Evolutionary conservation across 331 rosid genomes (phyloP).

Genomic region (Malus hybrid): DNA sequence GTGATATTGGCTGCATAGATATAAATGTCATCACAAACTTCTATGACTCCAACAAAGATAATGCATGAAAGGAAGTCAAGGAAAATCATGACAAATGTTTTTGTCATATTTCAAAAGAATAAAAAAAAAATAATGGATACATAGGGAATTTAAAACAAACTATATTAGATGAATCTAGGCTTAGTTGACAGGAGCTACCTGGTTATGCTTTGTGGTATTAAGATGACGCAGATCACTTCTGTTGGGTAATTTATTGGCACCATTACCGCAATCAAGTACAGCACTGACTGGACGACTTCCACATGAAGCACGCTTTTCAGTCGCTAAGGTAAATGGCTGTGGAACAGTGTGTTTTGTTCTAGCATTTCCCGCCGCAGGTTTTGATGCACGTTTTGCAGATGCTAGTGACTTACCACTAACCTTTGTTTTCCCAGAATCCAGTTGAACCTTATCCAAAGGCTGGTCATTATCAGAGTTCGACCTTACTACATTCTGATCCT

Average conservation of each 20-base stretch:
- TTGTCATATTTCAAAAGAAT: background rate
- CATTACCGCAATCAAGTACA: constrained; percentile 24
- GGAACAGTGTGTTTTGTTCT: constrained; percentile 77
- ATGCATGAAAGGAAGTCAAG: background rate
- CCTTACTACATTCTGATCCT: constrained; percentile 27
- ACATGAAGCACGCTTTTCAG: constrained; percentile 81
- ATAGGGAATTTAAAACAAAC: background rate
- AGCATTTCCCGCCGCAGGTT: constrained; percentile 44
- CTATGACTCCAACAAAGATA: background rate
- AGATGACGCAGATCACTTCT: constrained; percentile 31
- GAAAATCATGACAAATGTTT: background rate
- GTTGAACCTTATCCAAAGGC: constrained; percentile 29
- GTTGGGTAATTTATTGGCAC: constrained; percentile 30
- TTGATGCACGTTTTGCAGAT: constrained; percentile 36
- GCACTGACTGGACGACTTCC: constrained; percentile 43
- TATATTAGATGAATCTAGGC: background rate
- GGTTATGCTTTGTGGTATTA: constrained; percentile 52
- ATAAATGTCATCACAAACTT: background rate
- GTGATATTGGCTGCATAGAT: constrained; percentile 55
- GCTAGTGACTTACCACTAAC: constrained; percentile 37
- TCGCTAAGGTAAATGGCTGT: constrained; percentile 88
- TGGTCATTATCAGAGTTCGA: constrained; percentile 29
- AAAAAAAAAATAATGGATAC: background rate
- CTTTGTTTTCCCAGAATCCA: constrained; percentile 30
- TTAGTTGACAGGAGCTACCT: constrained; percentile 40